phyloP scores from a whole-genome alignment of 2,329 filamentous ascomycete species.

The Capronia americana region DNA sequence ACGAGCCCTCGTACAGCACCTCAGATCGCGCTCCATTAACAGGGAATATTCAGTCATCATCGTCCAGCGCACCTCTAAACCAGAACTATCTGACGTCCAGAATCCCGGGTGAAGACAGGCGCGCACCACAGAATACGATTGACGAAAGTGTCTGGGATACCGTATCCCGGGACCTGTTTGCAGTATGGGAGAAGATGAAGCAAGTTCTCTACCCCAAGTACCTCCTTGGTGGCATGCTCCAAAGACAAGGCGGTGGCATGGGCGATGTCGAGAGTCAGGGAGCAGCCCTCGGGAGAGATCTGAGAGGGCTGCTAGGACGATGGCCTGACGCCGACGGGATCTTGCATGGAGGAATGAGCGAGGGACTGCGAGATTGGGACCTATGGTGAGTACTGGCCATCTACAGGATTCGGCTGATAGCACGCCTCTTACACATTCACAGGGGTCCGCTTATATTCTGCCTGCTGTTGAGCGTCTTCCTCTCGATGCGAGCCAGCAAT shows the following conservation, averaged over 20 bases:
- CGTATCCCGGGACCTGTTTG: conserved; percentile 86
- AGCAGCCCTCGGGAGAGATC: conserved; percentile 49
- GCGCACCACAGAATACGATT: conserved; percentile 88
- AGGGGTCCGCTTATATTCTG: conserved; percentile 95
- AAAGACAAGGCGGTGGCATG: conserved; percentile 62
- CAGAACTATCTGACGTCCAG: conserved; percentile 85
- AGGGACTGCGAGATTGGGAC: conserved; percentile 94
- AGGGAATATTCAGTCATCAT: conserved; percentile 77
- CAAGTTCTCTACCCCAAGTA: conserved; percentile 97
- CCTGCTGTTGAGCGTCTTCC: conserved; percentile 81
- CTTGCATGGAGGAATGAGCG: conserved; percentile 76
- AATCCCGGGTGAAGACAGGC: conserved; percentile 90
- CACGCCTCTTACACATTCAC: conserved; percentile 7
- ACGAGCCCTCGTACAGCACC: conserved; percentile 75
- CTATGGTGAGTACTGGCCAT: conserved; percentile 66
- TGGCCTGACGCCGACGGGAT: conserved; percentile 73
- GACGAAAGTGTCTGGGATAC: conserved; percentile 98
- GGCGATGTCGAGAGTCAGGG: conserved; percentile 62
- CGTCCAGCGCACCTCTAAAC: conserved; percentile 63
- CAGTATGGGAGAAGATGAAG: conserved; percentile 97
- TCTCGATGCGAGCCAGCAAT: conserved; percentile 79
- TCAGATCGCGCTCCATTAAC: conserved; percentile 80
- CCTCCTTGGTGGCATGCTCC: conserved; percentile 73
- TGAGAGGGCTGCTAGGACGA: conserved; percentile 64
- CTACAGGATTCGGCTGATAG: not conserved